Base-by-base conservation (phyloP, 805 yeast genomes). In the Candida chauliodis region DNA sequence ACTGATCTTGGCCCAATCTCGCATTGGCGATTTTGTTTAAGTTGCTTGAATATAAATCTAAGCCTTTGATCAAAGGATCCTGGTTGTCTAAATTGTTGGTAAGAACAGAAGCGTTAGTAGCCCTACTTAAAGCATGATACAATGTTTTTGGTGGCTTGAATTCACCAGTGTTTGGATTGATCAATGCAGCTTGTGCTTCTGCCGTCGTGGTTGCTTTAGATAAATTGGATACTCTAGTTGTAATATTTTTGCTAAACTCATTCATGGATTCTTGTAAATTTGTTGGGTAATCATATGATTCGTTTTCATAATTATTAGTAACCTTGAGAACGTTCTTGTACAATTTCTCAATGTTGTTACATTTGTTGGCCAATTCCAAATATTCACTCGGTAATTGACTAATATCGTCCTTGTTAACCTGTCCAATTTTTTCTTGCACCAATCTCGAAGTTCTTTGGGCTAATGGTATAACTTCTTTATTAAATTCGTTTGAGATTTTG, bases 261-360 rank as follows among this genome's bases (percentile, higher is more conserved):
- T 73, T 71, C 46, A 86, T 76, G n/a, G 89, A 78, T 55, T 87
- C 95, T 51, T 76, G 76, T 47, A 80, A 67, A 51, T 81, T 81
- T 39, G 79, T 76, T 8, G 95, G 95, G 58, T 86, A 86, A 61
- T 86, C 95, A 61, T 86, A 87, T 35, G 84, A 75, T 61, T 85
- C 95, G 48, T 67, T 75, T 52, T 82, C 90, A 61, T 82, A 86
- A 41, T 70, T 73, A 30, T 74, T 53, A 11, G 69, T 65, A 37
- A 66, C 60, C 45, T 63, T 66, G 49, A 67, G 60, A 16, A 66
- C 64, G 43, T 69, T 68, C 49, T 61, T 59, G 53, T 68, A 69
- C 41, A 68, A 52, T 28, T 52, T 58, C 40, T 67, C 73, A 41
- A 66, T 60, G 41, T 61, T 60, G 52, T 66, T 66, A 45, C 73